Evolutionary conservation across 179 eudicot genomes (phyloP).

Genomic region (Beta corolliflora): DNA sequence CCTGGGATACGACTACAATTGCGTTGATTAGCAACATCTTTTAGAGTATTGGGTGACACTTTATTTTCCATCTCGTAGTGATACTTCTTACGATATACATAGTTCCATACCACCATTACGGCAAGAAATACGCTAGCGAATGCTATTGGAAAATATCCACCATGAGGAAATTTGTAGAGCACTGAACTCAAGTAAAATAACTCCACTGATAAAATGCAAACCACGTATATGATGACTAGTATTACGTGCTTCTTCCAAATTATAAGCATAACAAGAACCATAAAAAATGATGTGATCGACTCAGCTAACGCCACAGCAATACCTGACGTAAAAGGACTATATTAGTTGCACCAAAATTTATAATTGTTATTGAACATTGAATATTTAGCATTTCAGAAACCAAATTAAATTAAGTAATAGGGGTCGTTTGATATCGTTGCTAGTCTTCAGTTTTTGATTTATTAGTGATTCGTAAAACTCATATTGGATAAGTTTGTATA

Average conservation of each 20-base stretch:
- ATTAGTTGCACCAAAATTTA: too few species aligned
- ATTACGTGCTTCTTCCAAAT: conserved; percentile 66
- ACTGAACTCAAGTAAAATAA: conserved; percentile 59
- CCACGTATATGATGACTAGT: conserved; percentile 38
- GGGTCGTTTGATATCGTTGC: too few species aligned
- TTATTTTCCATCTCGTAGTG: conserved; percentile 67
- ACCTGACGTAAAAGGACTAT: conserved; percentile 38
- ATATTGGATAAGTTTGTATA: too few species aligned
- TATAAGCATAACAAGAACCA: conserved; percentile 58
- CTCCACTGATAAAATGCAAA: conserved; percentile 52
- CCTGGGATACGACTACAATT: conserved; percentile 49
- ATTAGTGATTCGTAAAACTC: too few species aligned
- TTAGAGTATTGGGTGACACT: conserved; percentile 47
- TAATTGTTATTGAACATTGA: too few species aligned
- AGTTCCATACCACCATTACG: conserved; percentile 69
- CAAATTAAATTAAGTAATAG: too few species aligned
- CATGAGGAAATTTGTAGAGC: conserved; percentile 68
- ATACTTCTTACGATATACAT: conserved; percentile 66
- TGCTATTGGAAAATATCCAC: conserved; percentile 73
- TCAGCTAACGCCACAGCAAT: conserved; percentile 83
- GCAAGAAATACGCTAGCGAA: conserved; percentile 47
- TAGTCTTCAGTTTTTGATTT: too few species aligned
- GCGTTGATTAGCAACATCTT: conserved; percentile 34
- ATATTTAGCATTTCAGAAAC: too few species aligned
- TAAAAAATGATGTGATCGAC: conserved; percentile 63